Percentiles rank a stretch among this genome's conserved stretches.
These are phyloP conservation scores for Chaetomium olivaceum DNA, from an alignment of 2,329 filamentous ascomycete species.

Conservation along the genomic window DNA sequence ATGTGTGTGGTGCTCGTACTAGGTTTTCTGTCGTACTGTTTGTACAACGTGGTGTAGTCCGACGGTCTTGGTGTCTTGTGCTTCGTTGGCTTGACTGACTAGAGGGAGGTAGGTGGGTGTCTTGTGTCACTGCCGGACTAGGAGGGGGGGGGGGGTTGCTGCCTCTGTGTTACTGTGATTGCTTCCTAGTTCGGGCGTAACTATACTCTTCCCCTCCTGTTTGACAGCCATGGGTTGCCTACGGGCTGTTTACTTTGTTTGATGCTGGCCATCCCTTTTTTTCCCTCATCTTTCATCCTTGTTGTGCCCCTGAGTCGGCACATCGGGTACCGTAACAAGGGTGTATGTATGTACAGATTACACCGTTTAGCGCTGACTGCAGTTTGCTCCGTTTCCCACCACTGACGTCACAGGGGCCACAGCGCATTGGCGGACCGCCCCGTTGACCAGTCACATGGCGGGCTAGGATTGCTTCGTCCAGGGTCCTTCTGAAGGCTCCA, in stretches of 20 bases:
- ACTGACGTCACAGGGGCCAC: background rate
- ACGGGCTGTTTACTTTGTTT: too few relatives aligned
- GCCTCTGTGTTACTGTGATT: background rate
- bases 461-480: background rate
- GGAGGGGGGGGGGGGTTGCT: background rate
- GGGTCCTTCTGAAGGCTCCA: background rate
- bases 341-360: too few relatives aligned
- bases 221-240: background rate
- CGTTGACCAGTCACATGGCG: background rate
- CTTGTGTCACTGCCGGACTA: background rate
- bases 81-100: background rate
- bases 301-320: background rate
- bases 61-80: background rate
- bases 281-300: background rate
- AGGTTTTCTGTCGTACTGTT: background rate
- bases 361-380: background rate
- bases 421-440: background rate
- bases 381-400: background rate
- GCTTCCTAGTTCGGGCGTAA: background rate
- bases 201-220: background rate
- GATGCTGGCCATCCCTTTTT: background rate
- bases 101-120: background rate
- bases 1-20: background rate
- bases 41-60: background rate
- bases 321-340: background rate